These are phyloP conservation scores for Avena sativa DNA, from an alignment of 176 grass and related monocot genomes.

Conservation along the genomic window DNA sequence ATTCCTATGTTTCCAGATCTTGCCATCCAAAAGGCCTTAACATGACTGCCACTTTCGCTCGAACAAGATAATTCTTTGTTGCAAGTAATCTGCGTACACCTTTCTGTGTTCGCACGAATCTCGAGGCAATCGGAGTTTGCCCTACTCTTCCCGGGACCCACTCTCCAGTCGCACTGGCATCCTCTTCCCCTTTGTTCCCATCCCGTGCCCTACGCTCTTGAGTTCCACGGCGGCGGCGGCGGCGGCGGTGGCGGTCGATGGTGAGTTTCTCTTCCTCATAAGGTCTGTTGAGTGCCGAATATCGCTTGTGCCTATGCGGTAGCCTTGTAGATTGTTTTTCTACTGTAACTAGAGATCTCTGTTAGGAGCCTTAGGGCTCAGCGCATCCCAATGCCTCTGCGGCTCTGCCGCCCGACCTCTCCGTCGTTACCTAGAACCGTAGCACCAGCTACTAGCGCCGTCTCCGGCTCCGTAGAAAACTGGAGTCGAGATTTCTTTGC, in stretches of 20 bases:
- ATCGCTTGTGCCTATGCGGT: background rate
- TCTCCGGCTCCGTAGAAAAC: background rate
- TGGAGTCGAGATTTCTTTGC: background rate
- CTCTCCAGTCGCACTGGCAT: background rate
- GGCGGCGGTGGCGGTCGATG: background rate
- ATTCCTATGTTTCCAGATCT: too few species aligned
- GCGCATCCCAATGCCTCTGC: background rate
- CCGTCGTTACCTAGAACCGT: background rate
- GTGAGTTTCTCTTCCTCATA: background rate
- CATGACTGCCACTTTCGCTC: background rate
- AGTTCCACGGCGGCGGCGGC: background rate
- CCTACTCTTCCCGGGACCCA: conserved; percentile 15
- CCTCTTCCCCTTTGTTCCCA: background rate
- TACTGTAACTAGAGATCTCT: background rate
- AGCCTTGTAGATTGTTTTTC: background rate
- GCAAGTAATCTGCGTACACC: background rate
- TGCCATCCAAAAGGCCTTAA: background rate
- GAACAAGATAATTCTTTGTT: background rate
- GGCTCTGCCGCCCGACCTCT: background rate
- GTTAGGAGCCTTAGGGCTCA: background rate
- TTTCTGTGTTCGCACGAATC: background rate
- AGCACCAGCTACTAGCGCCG: background rate
- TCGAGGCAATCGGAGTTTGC: background rate
- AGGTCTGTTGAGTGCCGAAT: background rate
- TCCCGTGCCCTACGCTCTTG: background rate